Base-by-base conservation (phyloP, 306 rosid genomes). In the Geum urbanum region DNA sequence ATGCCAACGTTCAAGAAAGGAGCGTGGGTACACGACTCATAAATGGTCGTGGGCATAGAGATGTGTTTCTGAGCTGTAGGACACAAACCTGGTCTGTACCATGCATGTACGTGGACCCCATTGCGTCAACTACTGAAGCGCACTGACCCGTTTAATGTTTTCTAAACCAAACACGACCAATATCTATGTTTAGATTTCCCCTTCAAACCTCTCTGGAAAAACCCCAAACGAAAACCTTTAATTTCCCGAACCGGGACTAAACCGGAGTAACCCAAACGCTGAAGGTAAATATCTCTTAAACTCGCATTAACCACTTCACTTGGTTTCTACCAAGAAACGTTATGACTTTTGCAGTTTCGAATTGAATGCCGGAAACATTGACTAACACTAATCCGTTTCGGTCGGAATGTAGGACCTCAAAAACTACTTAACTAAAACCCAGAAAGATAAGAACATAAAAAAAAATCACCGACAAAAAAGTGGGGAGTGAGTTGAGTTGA, bases 381-480 rank as follows among this genome's bases (percentile, higher is more conserved):
- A 43, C 73, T 9, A 4, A 32, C 14, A 48, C 27, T 0, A 55
- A 54, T 7, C 45, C 14, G 40, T 19, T 10, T 20, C 52, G 52
- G 63, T 51, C 62, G 63, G 54, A 15, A 39, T 35, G 6, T 22
- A 15, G 37, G 39, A 32, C 37, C 19, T 7, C 7, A 49, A 57
- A 24, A 57, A 10, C 12, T 9, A 39, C 3, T 35, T 0, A 63
- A 1, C 5, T 12, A 2, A 1, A 20, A n/a, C 20, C 11, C n/a
- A 20, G 10, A 43, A 37, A 13, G 16, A 1, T 2, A 39, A 41
- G 10, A 24, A 4, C 13, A n/a, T n/a, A 24, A 22, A 13, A 27
- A 49, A 9, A 18, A 32, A 37, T 2, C n/a, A 43, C 76, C 66
- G 72, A 77, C 80, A 78, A 65, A 8, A 8, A 35, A 66, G 0